Base-by-base conservation (phyloP, 2,329 filamentous ascomycete species). In the Amauroascus niger region DNA sequence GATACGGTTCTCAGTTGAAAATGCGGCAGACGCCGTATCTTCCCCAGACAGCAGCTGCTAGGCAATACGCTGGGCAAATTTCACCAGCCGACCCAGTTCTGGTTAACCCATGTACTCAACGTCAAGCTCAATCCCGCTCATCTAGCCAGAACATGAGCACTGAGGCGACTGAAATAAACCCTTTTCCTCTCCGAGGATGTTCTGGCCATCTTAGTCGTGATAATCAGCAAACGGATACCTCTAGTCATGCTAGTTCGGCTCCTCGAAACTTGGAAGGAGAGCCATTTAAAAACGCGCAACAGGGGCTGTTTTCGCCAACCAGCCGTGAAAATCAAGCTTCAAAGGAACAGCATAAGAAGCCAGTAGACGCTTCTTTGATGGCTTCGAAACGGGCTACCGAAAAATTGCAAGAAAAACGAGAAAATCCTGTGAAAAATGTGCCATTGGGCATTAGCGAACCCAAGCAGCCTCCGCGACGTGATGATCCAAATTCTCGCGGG, bases 1-100 rank as follows among this genome's bases (percentile, higher is more conserved):
- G 4, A 18, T 33, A 52, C 13, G 50, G 50, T 3, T 50, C 55
- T n/a, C 48, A 51, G 9, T 37, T 57, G 20, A 43, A 49, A 40
- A 55, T 55, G 52, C 49, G 52, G 30, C 45, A 53, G 26, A 47
- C 47, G 11, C 55, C 52, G 13, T 54, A 55, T 41, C 49, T 60
- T 47, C 58, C 58, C 2, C 50, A 41, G 4, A 49, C 53, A 13
- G 56, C 58, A 35, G 57, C 58, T 32, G 57, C 58, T 16, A 52
- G 45, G 55, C 59, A 61, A 30, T 60, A 61, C 55, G 53, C 43
- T 35, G 50, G 40, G 6, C 28, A 52, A 24, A 11, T 20, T 18
- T 41, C 48, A 7, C 30, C 37, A n/a, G 39, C 6, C 33, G 33
- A 33, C 20, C 16, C 22, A 3, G 2, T 16, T 39, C 14, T 26